These are phyloP conservation scores for Colletotrichum sp. DNA, from an alignment of 2,329 filamentous ascomycete genomes.

Conservation along the genomic window DNA sequence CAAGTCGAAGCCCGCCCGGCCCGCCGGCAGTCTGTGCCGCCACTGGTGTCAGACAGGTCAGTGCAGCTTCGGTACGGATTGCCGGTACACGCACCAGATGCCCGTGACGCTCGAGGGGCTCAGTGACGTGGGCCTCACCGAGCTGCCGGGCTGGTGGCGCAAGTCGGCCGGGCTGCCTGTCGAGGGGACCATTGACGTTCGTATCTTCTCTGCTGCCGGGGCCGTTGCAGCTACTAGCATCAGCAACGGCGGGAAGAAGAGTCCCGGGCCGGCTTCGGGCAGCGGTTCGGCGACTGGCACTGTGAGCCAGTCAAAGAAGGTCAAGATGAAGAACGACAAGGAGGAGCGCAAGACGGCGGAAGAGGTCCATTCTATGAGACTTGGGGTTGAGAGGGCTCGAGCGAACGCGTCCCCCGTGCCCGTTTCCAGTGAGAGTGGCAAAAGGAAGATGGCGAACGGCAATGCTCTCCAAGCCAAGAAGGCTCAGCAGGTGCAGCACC, in stretches of 20 bases:
- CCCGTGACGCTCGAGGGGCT: constrained; percentile 46
- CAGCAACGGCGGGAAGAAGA: neutral
- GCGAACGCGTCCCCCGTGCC: neutral
- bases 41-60: constrained; percentile 54
- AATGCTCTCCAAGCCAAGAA: neutral
- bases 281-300: neutral
- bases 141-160: constrained; percentile 50
- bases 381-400: neutral
- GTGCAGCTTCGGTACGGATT: constrained; percentile 50
- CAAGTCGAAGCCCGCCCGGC: neutral
- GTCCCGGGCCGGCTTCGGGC: neutral
- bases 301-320: neutral
- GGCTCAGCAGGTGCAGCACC: neutral
- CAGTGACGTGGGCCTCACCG: constrained; percentile 43
- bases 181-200: constrained; percentile 9
- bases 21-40: constrained; percentile 38
- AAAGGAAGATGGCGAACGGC: neutral
- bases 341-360: constrained; percentile 6
- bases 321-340: neutral
- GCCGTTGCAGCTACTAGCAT: neutral
- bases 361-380: neutral
- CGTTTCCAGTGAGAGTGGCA: neutral
- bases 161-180: constrained; percentile 4
- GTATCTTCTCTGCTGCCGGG: constrained; percentile 4
- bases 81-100: constrained; percentile 53